phyloP scores from a whole-genome alignment of 345 rosid genomes.

The Moricandia arvensis region DNA sequence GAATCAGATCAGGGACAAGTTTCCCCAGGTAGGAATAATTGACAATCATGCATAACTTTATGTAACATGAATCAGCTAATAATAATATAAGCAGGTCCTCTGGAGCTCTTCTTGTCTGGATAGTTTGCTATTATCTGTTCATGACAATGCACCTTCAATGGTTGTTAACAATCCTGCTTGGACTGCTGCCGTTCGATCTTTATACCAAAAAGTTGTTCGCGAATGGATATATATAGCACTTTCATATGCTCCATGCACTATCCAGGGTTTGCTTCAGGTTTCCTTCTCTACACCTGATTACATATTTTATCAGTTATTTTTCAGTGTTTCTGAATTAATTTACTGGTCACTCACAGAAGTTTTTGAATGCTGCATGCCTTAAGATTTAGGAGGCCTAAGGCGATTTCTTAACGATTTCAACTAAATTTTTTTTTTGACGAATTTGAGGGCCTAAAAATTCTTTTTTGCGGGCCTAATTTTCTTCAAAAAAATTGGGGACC shows the following conservation, averaged over 20 bases:
- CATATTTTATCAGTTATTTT: neutral
- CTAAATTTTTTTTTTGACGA: too few relatives aligned
- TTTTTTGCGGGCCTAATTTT: too few relatives aligned
- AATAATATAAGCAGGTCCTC: conserved; percentile 61
- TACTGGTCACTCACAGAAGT: neutral
- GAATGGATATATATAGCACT: conserved; percentile 91
- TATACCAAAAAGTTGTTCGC: conserved; percentile 76
- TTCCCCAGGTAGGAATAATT: conserved; percentile 64
- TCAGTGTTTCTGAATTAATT: conserved; percentile 14
- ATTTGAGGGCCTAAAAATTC: too few relatives aligned
- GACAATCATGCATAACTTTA: neutral
- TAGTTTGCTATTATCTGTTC: conserved; percentile 73
- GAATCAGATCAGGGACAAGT: conserved; percentile 77
- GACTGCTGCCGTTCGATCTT: conserved; percentile 72
- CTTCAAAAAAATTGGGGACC: too few relatives aligned
- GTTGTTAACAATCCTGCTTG: conserved; percentile 87
- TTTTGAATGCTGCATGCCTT: too few relatives aligned
- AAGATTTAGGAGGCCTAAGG: too few relatives aligned
- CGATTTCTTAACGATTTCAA: too few relatives aligned
- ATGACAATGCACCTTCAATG: conserved; percentile 55
- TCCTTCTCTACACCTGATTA: conserved; percentile 10
- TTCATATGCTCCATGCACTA: conserved; percentile 96
- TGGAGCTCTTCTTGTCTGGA: conserved; percentile 96
- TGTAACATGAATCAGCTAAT: conserved; percentile 12
- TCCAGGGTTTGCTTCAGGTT: conserved; percentile 99